These are phyloP conservation scores for Lactifluus piperatus DNA, from an alignment of 768 basidiomycete species.

Conservation along the genomic window DNA sequence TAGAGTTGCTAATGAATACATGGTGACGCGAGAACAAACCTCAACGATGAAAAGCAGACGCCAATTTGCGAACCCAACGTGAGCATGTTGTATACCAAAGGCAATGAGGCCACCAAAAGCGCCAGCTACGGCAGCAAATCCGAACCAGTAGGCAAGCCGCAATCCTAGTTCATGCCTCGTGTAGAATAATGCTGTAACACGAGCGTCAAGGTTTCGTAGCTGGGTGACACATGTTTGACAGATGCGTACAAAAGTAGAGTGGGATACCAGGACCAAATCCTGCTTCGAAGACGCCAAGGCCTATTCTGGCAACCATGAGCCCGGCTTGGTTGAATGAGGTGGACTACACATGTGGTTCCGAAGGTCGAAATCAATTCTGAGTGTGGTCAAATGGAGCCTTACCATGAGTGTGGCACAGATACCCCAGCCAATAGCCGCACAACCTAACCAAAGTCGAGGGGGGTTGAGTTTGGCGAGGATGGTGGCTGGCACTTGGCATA, in stretches of 20 bases:
- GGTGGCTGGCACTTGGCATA: constrained; percentile 61
- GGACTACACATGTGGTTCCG: constrained; percentile 33
- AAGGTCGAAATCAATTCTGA: background rate
- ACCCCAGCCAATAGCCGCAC: constrained; percentile 65
- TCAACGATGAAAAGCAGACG: constrained; percentile 67
- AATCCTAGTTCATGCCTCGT: constrained; percentile 67
- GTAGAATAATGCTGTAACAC: constrained; percentile 57
- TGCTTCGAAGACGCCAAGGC: constrained; percentile 71
- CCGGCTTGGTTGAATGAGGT: constrained; percentile 52
- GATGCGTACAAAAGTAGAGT: constrained; percentile 55
- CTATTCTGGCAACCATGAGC: constrained; percentile 47
- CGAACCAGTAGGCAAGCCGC: constrained; percentile 75
- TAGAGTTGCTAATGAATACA: background rate
- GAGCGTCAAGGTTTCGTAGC: background rate
- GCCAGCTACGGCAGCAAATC: constrained; percentile 76
- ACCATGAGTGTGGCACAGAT: constrained; percentile 67
- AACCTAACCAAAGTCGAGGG: constrained; percentile 60
- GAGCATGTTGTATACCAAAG: constrained; percentile 62
- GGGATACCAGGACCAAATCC: constrained; percentile 73
- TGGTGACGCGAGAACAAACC: constrained; percentile 29
- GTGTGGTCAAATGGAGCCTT: background rate
- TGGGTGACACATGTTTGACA: constrained; percentile 22
- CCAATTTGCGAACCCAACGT: constrained; percentile 44
- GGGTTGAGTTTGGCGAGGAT: constrained; percentile 57
- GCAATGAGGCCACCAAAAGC: constrained; percentile 83